These are phyloP conservation scores for Candida sp. DNA, from an alignment of 1,139 yeast genomes.

Conservation along the genomic window DNA sequence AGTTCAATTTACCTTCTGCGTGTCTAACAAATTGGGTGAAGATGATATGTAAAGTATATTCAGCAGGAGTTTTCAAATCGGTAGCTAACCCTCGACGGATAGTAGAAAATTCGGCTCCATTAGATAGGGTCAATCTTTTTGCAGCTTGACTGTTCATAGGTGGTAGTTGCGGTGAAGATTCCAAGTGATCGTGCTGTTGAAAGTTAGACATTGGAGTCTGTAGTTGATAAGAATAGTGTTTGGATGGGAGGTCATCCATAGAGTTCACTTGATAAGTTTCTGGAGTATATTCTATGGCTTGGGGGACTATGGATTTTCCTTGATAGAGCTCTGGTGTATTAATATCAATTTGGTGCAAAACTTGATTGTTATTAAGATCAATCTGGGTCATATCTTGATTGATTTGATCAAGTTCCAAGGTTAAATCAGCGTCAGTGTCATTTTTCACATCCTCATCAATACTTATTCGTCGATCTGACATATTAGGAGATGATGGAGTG, in stretches of 20 bases:
- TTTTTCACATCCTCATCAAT: constrained; percentile 9
- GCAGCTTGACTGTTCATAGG: constrained; percentile 23
- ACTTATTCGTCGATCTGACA: neutral
- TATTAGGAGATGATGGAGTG: neutral
- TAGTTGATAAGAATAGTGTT: constrained; percentile 9
- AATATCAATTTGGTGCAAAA: neutral
- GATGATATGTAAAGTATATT: constrained; percentile 88
- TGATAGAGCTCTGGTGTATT: neutral
- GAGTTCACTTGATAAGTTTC: neutral
- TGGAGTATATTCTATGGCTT: neutral
- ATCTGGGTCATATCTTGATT: neutral
- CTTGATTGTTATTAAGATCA: neutral
- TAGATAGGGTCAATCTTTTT: constrained; percentile 22
- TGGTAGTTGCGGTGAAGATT: constrained; percentile 34
- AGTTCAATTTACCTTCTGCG: constrained; percentile 80
- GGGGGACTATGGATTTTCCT: neutral
- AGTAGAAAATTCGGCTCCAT: constrained; percentile 32
- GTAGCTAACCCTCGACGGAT: constrained; percentile 52
- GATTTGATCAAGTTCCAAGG: constrained; percentile 3
- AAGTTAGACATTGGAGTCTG: constrained; percentile 21
- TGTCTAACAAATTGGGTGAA: constrained; percentile 94
- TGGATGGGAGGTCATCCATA: neutral
- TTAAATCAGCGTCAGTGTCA: constrained; percentile 1
- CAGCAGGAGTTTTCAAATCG: constrained; percentile 79
- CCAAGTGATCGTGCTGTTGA: constrained; percentile 14